Base-by-base conservation (phyloP, 108 stramenopile species). In the Conticribra guillardii region DNA sequence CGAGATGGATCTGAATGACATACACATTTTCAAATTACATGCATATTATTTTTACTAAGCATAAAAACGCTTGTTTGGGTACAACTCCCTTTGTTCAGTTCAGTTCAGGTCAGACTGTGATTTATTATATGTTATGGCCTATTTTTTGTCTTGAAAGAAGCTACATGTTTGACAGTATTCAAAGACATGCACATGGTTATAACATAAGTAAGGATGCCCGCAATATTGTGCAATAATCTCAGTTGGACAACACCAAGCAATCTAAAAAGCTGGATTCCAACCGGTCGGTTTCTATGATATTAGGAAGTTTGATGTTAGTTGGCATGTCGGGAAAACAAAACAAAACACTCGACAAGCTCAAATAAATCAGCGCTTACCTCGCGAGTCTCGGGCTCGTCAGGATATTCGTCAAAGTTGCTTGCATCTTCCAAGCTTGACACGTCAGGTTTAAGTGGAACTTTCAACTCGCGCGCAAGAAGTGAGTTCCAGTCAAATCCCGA, bases 401-500 rank as follows among this genome's bases (percentile, higher is more conserved):
- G 59, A 29, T 77, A 78, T 27, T 59, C 60, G 30, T 82, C 81
- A 61, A 82, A 82, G 54, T 82, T 82, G 60, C 81, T 82, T 17
- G 57, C 45, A 67, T 82, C 81, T 52, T 72, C 56, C 9, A 56
- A 33, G 29, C 66, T 49, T 54, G 60, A 67, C 16, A 82, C 71
- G 19, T 73, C 65, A 14, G 81, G 81, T 24, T 60, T 59, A 26
- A 78, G 49, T 1, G 93, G 93, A 24, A 86, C 83, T 18, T 83
- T 65, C 30, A 90, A 48, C 49, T 82, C 57, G 0, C 67, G 81
- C 33, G 70, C 69, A 18, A 89, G 53, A 16, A 95, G 82, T 1
- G 84, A 82, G 17, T 84, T 83, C 90, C 90, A 92, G 64, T 91
- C 85, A 45, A 90, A 95, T 37, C 89, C 91, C 29, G 80, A 58